Percentiles rank a stretch among this genome's conserved stretches.
Evolutionary conservation across 1,284 basidiomycete species (phyloP).

Genomic region (Marasmius sp.): DNA sequence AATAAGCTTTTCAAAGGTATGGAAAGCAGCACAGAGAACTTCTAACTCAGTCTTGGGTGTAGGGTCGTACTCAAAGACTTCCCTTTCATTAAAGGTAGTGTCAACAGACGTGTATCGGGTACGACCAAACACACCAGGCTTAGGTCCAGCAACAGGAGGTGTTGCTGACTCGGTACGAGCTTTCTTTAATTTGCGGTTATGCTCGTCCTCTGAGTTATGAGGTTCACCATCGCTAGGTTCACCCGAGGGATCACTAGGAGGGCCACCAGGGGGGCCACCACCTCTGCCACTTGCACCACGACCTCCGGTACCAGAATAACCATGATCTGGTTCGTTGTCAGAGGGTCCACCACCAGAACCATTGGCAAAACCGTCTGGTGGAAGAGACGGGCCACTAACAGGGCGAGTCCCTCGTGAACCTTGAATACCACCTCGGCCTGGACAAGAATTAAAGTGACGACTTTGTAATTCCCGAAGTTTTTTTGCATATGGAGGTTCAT

Average conservation of each 20-base stretch:
- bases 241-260: background rate
- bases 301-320: too few relatives aligned
- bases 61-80: background rate
- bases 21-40: background rate
- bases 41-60: background rate
- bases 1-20: background rate
- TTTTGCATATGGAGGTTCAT: background rate
- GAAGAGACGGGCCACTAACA: too few relatives aligned
- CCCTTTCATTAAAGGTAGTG: background rate
- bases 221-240: background rate
- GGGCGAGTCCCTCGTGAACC: too few relatives aligned
- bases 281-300: too few relatives aligned
- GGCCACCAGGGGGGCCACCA: background rate
- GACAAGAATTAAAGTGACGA: too few relatives aligned
- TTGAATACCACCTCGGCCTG: too few relatives aligned
- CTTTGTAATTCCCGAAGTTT: too few relatives aligned
- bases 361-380: background rate
- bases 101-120: background rate
- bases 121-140: background rate
- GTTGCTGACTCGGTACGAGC: background rate
- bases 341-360: too few relatives aligned
- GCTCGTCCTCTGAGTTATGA: background rate
- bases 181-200: background rate
- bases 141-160: background rate
- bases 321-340: too few relatives aligned